A percentile compares a stretch with the other conserved stretches of the same genome.
Conservation (phyloP, 116 monocot species). For the Iris pallida region DNA sequence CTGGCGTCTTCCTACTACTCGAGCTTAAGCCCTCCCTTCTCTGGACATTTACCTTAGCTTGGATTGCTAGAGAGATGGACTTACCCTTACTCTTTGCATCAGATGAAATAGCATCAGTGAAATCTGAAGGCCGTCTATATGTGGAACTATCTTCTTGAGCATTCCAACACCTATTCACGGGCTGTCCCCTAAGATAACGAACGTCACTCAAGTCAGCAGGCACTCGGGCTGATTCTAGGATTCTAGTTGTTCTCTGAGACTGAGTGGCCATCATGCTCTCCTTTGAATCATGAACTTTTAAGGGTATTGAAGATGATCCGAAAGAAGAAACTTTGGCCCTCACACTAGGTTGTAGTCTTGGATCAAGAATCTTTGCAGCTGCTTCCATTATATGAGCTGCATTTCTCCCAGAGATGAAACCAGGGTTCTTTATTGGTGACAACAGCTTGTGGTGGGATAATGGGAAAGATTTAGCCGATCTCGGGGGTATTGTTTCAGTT, state of each 20-base stretch:
- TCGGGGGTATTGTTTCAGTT: conserved; percentile 62
- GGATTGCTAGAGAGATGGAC: conserved; percentile 67
- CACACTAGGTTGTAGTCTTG: conserved; percentile 28
- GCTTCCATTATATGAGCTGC: conserved; percentile 83
- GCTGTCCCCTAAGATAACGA: conserved; percentile 30
- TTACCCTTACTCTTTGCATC: conserved; percentile 47
- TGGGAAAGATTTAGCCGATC: conserved; percentile 43
- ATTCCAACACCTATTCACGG: conserved; percentile 47
- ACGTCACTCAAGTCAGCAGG: conserved; percentile 24
- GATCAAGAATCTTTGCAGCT: conserved; percentile 77
- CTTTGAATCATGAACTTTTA: conserved; percentile 43
- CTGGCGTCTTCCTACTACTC: conserved; percentile 15
- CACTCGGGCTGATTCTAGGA: conserved; percentile 36
- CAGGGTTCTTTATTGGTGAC: conserved; percentile 75
- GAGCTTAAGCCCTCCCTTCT: conserved; percentile 48
- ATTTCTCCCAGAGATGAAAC: conserved; percentile 66
- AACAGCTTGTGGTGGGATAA: conserved; percentile 51
- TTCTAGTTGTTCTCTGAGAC: conserved; percentile 32
- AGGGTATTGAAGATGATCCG: conserved; percentile 27
- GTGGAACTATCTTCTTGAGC: conserved; percentile 37
- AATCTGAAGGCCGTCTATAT: conserved; percentile 27
- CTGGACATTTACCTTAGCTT: conserved; percentile 84
- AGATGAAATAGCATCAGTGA: conserved; percentile 19
- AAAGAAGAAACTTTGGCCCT: conserved; percentile 37
- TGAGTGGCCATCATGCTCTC: conserved; percentile 13